These are phyloP conservation scores for Claviceps arundinis DNA, from an alignment of 2,329 filamentous ascomycete genomes.

Conservation along the genomic window DNA sequence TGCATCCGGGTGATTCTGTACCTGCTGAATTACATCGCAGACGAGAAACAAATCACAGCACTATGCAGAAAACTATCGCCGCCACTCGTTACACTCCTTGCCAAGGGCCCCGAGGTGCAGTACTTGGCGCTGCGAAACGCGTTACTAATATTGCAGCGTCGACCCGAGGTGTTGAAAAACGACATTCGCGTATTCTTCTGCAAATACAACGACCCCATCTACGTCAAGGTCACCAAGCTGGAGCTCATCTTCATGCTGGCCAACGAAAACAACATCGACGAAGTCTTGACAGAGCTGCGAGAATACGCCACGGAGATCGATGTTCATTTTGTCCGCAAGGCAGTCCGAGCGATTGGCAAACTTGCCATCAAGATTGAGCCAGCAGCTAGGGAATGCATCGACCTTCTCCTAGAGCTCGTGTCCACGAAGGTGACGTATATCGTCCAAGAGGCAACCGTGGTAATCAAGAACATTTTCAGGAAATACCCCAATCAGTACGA, in stretches of 20 bases:
- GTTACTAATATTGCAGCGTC: slow-evolving; percentile 78
- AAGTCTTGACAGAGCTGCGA: slow-evolving; percentile 83
- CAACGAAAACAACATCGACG: slow-evolving; percentile 86
- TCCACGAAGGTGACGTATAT: slow-evolving; percentile 98
- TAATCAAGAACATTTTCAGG: slow-evolving; percentile 97
- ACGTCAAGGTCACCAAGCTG: slow-evolving; percentile 97
- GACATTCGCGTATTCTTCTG: slow-evolving; percentile 99
- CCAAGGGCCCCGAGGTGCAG: slow-evolving; percentile 96
- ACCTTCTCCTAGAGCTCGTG: slow-evolving; percentile 81
- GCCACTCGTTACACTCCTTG: slow-evolving; percentile 83
- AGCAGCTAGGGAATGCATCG: slow-evolving; percentile 80
- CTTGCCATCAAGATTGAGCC: slow-evolving; percentile 98
- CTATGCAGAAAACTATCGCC: slow-evolving; percentile 90
- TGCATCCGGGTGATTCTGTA: slow-evolving; percentile 95
- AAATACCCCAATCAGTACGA: slow-evolving; percentile 99
- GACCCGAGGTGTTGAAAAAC: slow-evolving; percentile 86
- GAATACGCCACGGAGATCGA: slow-evolving; percentile 98
- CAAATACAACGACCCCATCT: slow-evolving; percentile 99
- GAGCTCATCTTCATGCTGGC: slow-evolving; percentile 99
- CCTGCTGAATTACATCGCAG: slow-evolving; percentile 95
- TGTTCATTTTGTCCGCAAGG: slow-evolving; percentile 96
- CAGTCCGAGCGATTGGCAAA: slow-evolving; percentile 93
- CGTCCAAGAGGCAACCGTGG: slow-evolving; percentile 95
- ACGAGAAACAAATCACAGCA: slow-evolving; percentile 74
- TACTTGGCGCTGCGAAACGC: slow-evolving; percentile 91